Base-by-base conservation (phyloP, 768 basidiomycete genomes). In the Leccinum rimulosum region DNA sequence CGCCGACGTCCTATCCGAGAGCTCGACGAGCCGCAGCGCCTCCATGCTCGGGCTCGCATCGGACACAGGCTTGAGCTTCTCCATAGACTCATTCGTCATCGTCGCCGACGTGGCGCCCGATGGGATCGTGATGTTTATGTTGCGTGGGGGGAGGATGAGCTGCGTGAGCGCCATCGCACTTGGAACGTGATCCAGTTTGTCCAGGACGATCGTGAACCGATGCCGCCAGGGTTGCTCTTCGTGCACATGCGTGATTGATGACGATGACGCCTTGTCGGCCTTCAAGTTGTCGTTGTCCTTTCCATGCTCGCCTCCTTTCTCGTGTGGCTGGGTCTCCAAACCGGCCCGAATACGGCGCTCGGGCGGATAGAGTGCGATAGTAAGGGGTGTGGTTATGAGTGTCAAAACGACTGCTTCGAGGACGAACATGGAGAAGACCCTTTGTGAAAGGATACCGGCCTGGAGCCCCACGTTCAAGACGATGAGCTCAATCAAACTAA, bases 401-500 rank as follows among this genome's bases (percentile, higher is more conserved):
- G 95, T 96, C 48, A 97, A 77, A 9, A 87, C 70, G 43, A 95
- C 75, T 0, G 91, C 89, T 67, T 91, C 89, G 19, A 98, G 78
- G 43, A 98, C 93, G 66, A 98, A 95, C 93, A 97, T 98, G 1
- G 93, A 91, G 75, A 98, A 95, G 8, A 97, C 89, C 30, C 81
- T 82, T 58, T 67, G 79, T 1, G 86, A 81, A 28, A 98, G 78
- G 52, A 96, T 94, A 0, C 85, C 84, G 3, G 91, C 93, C 3
- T 81, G 77, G 2, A 96, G 78, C 6, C 96, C 95, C 62, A 98
- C 91, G 66, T 98, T 99, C 61, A 98, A 85, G 3, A 98, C 95
- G 66, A 98, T 97, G 15, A 97, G 79, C 69, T 97, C 95, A 8
- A 98, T 89, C 5, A 97, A 79, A 27, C 89, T 91, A 22, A 43